Conservation (phyloP, 805 yeast species). For the Metschnikowia sp. region DNA sequence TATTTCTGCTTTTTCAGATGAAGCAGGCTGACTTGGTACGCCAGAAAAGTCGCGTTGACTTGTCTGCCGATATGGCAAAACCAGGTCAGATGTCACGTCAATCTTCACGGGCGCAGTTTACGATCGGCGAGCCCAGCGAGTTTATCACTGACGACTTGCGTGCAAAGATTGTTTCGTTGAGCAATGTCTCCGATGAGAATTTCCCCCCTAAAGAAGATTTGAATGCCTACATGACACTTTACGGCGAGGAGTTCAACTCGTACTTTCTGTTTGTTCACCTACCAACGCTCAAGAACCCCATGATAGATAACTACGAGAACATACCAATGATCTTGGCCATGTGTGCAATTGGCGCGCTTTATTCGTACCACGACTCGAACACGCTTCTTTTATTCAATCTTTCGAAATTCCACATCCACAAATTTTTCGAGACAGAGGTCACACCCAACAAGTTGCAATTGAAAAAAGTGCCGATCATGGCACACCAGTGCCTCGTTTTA, state of each 20-base stretch:
- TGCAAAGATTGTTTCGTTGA: conserved; percentile 47
- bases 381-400: conserved; percentile 69
- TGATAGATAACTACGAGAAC: conserved; percentile 42
- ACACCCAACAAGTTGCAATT: conserved; percentile 44
- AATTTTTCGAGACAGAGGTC: conserved; percentile 54
- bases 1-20: conserved; percentile 58
- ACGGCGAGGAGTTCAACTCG: conserved; percentile 71
- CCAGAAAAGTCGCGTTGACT: conserved; percentile 24
- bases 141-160: conserved; percentile 53
- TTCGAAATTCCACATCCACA: conserved; percentile 63
- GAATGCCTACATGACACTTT: conserved; percentile 71
- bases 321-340: conserved; percentile 73
- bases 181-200: conserved; percentile 53
- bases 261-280: conserved; percentile 84
- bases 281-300: conserved; percentile 47
- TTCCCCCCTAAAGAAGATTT: conserved; percentile 76
- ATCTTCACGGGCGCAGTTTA: conserved; percentile 16
- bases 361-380: conserved; percentile 74
- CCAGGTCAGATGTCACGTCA: conserved; percentile 1
- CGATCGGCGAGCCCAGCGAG: conserved; percentile 18
- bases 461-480: conserved; percentile 54
- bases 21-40: conserved; percentile 66
- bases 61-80: not conserved
- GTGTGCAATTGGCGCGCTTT: conserved; percentile 87
- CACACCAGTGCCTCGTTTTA: conserved; percentile 53